Conservation (phyloP, 2,329 filamentous ascomycete species). For the Exophiala spinifera region DNA sequence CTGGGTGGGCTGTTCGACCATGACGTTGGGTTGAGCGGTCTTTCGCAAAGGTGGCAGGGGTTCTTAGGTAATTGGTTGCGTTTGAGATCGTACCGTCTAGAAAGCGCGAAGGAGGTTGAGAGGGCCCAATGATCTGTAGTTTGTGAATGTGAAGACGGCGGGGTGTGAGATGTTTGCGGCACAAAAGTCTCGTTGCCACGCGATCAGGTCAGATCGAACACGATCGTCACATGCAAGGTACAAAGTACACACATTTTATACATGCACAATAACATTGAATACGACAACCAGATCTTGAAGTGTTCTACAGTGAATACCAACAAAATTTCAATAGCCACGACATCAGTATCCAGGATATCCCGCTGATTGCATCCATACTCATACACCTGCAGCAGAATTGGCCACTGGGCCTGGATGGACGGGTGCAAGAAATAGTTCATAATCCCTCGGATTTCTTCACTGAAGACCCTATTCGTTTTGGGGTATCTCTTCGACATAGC, state of each 20-base stretch:
- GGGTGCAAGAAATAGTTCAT: no score
- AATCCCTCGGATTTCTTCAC: no score
- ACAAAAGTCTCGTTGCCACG: conserved; percentile 2
- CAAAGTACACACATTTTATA: neutral
- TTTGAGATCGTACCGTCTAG: neutral
- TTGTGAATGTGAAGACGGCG: neutral
- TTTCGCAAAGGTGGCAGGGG: no score
- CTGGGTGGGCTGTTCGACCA: conserved; percentile 8
- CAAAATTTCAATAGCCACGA: neutral
- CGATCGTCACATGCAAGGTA: conserved; percentile 7
- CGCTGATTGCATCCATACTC: no score
- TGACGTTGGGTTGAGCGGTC: conserved; percentile 1
- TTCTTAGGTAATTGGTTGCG: neutral
- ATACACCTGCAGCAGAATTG: no score
- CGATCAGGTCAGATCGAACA: neutral
- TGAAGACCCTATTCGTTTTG: no score
- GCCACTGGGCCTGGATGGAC: no score
- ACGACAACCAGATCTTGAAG: no score
- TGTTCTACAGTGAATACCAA: no score
- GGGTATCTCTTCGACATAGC: no score
- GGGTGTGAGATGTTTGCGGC: neutral
- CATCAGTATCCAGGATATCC: no score
- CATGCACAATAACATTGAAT: no score
- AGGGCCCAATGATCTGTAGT: neutral
- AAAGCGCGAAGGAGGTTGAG: neutral